Conservation (phyloP, 106 monocot species). For the Apostasia shenzhenica region DNA sequence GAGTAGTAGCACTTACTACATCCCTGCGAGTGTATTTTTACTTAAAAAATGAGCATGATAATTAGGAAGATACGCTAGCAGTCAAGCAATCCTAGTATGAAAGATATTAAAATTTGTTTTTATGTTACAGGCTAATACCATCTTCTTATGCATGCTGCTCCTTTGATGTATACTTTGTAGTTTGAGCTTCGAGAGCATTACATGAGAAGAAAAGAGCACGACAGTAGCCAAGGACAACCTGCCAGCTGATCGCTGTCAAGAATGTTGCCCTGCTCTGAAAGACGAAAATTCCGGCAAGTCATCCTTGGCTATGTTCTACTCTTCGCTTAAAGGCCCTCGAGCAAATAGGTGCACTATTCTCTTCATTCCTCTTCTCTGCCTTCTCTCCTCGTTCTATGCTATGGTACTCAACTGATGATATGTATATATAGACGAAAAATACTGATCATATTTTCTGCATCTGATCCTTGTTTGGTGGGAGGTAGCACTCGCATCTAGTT, state of each 20-base stretch:
- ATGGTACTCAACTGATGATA: neutral
- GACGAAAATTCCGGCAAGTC: constrained; percentile 16
- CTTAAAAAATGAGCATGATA: no score
- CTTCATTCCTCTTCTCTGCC: neutral
- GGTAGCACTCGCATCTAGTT: no score
- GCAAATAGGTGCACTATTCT: neutral
- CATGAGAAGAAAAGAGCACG: constrained; percentile 21
- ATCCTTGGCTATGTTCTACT: constrained; percentile 29
- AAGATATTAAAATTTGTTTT: no score
- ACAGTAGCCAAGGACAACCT: constrained; percentile 19
- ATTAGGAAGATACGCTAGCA: no score
- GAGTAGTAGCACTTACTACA: no score
- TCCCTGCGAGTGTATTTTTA: no score
- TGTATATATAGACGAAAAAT: neutral
- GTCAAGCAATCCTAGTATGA: no score
- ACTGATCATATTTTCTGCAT: neutral
- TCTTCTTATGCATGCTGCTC: no score
- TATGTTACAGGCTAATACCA: no score
- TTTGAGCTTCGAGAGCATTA: neutral
- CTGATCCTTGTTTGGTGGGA: neutral
- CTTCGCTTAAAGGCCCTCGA: constrained; percentile 3
- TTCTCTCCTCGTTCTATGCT: neutral
- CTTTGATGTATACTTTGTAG: no score
- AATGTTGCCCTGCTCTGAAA: neutral
- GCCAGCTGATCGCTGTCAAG: constrained; percentile 1